These are phyloP conservation scores for Cryoendolithus antarcticus DNA, from an alignment of 2,329 filamentous ascomycete genomes.

Conservation along the genomic window DNA sequence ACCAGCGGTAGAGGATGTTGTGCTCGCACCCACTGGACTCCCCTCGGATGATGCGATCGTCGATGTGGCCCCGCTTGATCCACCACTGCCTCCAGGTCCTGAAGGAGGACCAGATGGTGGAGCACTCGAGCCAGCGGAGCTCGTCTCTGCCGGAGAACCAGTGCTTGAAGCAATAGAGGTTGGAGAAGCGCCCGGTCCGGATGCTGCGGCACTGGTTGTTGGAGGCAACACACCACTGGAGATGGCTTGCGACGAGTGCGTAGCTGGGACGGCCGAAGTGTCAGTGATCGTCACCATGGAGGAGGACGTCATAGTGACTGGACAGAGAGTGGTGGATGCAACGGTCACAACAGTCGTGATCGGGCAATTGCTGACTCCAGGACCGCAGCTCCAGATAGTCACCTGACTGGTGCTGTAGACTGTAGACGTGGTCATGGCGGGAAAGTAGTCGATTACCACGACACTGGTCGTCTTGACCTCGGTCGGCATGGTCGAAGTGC, in stretches of 20 bases:
- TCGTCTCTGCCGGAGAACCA: too few species aligned
- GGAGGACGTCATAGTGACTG: slow-evolving; percentile 22
- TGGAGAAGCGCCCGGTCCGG: too few species aligned
- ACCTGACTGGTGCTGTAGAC: slow-evolving; percentile 32
- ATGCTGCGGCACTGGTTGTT: too few species aligned
- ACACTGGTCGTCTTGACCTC: slow-evolving; percentile 8
- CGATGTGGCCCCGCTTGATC: too few species aligned
- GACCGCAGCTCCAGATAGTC: slow-evolving; percentile 30
- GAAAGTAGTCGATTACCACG: slow-evolving; percentile 18
- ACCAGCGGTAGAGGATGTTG: too few species aligned
- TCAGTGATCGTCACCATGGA: slow-evolving; percentile 6
- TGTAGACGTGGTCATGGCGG: slow-evolving; percentile 27
- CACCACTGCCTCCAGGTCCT: too few species aligned
- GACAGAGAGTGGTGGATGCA: slow-evolving; percentile 33
- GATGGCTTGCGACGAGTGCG: slow-evolving; percentile 5
- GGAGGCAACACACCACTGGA: slow-evolving; percentile 2
- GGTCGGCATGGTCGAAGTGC: not conserved
- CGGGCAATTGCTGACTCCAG: slow-evolving; percentile 28
- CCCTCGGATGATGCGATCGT: too few species aligned
- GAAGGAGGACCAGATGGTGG: too few species aligned
- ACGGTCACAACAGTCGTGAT: slow-evolving; percentile 28
- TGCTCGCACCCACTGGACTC: too few species aligned
- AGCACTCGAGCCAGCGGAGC: too few species aligned
- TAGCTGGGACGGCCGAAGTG: slow-evolving; percentile 2
- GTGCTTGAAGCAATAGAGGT: too few species aligned